Evolutionary conservation across 2,329 filamentous ascomycete species (phyloP), one percentile per base, ranked within the genome.

Genomic region (Trichoderma harzianum): DNA sequence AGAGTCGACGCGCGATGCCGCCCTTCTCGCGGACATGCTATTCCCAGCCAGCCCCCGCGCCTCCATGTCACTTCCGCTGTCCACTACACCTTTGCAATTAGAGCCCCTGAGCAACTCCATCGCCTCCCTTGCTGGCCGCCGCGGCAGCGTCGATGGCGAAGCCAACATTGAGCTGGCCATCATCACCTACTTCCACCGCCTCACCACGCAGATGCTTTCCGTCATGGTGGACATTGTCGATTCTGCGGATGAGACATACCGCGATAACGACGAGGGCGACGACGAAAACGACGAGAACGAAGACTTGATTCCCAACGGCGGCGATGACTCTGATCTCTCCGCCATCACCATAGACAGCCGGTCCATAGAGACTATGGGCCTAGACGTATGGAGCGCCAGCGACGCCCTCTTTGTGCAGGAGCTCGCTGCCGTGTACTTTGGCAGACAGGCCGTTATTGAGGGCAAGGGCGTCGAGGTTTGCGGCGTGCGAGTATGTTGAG

Each of bases 131-230:
- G 80, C 80, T 28, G 82, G 78, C 51, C 79, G 79, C 58, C 81
- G 80, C 67, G 76, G 76, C 5, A 77, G 77, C 7, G 79, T 80
- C 14, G 77, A 80, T 7, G 82, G 84, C 32, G 83, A 87, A 74
- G 86, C 87, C 58, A 80, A 83, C 61, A 79, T 88, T 12, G 91
- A 94, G 78, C 89, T 93, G 73, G 88, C 91, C 53, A 88, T 94
- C 65, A 92, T 95, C 69, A 91, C 92, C 1, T 96, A 94, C 80
- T 95, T 95, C 80, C 93, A 95, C 80, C 89, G 92, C 1, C 84
- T 94, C 66, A 94, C 93, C 0, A 87, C 88, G 3, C 85, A 88
- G 75, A 85, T 93, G 57, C 82, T 95, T 26, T 85, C 86, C 0
- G 86, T 88, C 3, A 79, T 94, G 68, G 86, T 87, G 0, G 88